These are phyloP conservation scores for Hypoxylon fuscum DNA, from an alignment of 495 filamentous ascomycete species.

Conservation along the genomic window DNA sequence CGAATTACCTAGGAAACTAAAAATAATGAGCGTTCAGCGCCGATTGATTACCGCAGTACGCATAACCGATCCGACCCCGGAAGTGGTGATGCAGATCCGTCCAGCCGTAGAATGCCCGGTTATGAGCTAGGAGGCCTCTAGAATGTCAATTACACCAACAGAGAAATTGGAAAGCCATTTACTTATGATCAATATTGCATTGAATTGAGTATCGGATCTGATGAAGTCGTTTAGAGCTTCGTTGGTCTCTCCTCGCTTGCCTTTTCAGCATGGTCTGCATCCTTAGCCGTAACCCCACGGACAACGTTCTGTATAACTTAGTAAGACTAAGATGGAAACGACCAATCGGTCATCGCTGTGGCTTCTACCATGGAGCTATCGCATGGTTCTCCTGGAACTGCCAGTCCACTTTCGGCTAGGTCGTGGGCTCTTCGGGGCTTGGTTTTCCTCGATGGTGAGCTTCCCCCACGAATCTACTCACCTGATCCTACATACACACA, in stretches of 20 bases:
- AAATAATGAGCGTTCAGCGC: neutral
- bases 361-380: constrained; percentile 4
- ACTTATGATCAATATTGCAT: neutral
- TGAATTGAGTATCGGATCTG: neutral
- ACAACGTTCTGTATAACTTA: constrained; percentile 25
- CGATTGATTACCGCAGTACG: constrained; percentile 13
- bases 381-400: constrained; percentile 4
- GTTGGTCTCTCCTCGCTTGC: neutral
- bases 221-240: neutral
- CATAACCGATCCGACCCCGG: constrained; percentile 19
- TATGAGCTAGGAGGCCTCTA: neutral
- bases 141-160: no score
- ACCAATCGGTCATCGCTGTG: neutral
- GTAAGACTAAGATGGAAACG: constrained; percentile 3
- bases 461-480: constrained; percentile 28
- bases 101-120: neutral
- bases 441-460: constrained; percentile 17
- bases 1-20: neutral
- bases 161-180: neutral
- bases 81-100: constrained; percentile 8
- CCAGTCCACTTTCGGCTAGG: constrained; percentile 31
- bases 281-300: neutral
- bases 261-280: neutral
- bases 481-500: no score
- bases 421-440: constrained; percentile 23